These are phyloP conservation scores for Miamiensis avidus DNA, from an alignment of 169 alveolate genomes.

Conservation along the genomic window DNA sequence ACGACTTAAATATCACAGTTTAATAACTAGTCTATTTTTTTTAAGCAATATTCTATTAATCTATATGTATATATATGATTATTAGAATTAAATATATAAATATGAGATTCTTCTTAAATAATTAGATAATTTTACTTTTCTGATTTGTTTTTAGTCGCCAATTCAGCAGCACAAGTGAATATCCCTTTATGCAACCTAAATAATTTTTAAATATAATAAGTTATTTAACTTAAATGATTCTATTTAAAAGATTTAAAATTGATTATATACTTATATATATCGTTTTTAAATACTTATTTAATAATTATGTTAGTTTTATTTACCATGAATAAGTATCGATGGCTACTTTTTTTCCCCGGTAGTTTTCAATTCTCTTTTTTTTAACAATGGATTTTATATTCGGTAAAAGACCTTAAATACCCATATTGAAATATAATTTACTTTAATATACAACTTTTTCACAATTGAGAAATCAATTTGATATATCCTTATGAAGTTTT, in stretches of 20 bases:
- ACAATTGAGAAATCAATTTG: too few species aligned
- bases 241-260: too few species aligned
- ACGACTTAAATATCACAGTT: conserved; percentile 56
- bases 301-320: not conserved
- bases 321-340: conserved; percentile 80
- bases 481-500: too few species aligned
- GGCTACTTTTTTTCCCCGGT: conserved; percentile 57
- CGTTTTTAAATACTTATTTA: not conserved
- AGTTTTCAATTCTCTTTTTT: conserved; percentile 52
- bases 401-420: conserved; percentile 62
- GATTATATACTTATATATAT: not conserved
- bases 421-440: conserved; percentile 64
- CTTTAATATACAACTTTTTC: too few species aligned
- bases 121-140: conserved; percentile 35
- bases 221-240: too few species aligned
- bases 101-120: not conserved
- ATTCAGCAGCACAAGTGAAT: conserved; percentile 50
- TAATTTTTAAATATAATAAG: too few species aligned
- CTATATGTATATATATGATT: not conserved
- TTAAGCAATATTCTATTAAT: conserved; percentile 43
- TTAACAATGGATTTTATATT: conserved; percentile 48
- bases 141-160: conserved; percentile 44
- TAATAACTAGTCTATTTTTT: conserved; percentile 54
- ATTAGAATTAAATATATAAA: not conserved
- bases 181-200: conserved; percentile 66